Evolutionary conservation across 345 rosid genomes (phyloP), one percentile per base, ranked within the genome.

Genomic region (Citrus medica): DNA sequence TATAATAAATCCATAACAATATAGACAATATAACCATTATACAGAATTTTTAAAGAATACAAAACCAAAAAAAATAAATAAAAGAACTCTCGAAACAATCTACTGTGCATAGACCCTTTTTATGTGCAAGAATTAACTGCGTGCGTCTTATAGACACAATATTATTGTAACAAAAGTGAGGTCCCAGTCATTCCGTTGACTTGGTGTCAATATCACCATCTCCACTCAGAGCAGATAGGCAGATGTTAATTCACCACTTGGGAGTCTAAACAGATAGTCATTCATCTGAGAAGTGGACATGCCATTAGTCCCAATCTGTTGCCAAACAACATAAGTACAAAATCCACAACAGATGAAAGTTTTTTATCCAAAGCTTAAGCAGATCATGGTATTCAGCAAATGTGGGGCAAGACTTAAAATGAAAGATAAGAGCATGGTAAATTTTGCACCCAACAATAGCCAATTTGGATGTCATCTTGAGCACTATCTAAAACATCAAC

Each of bases 401-500:
- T 67, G 80, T 82, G 32, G 90, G 80, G 79, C 88, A 89, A 7
- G 94, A 89, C 98, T 95, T 87, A 55, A 79, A 75, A 55, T 2
- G 70, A 56, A 37, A 63, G 28, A 32, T 16, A 3, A 38, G 33
- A 21, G 32, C 63, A 61, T 17, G 55, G 42, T 73, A 25, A 76
- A 74, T 68, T 27, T 73, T 56, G 38, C 62, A 68, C 42, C 24
- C 21, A 33, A 53, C 28, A 28, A 67, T 40, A 4, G 27, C 28
- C n/a, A 30, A 14, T 42, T 37, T 13, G 40, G 19, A 22, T 0
- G 38, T 4, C 38, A 48, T 64, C 55, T 14, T 21, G 4, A 60
- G 37, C 63, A 42, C 62, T 17, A 9, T 55, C 14, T 14, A 38
- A 35, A 75, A 73, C 27, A 35, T 19, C 13, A 38, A 35, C 75